Base-by-base conservation (phyloP, 208 protist genomes). In the Acanthamoeba rhysodes region DNA sequence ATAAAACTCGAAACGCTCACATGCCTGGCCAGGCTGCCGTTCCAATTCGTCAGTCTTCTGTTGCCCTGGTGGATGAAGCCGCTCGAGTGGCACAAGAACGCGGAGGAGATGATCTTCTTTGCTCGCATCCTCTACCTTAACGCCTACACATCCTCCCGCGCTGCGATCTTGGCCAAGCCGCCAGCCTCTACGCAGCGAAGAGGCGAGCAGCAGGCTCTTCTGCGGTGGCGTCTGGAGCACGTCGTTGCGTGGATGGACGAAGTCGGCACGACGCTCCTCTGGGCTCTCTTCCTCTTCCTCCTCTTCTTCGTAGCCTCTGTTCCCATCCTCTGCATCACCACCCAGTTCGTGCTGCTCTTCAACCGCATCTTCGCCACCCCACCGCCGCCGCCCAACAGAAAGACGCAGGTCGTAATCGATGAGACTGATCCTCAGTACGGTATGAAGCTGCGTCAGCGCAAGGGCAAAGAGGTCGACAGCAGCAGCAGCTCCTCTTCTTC, bases 11-110 rank as follows among this genome's bases (percentile, higher is more conserved):
- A 50, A 32, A 12, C 45, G 8, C 29, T 85, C 10, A 27, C 9
- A 18, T 27, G 37, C 2, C 6, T 85, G 5, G 76, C 76, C n/a
- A 9, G 12, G 22, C 16, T 85, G 34, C 76, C 76, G 27, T 32
- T 85, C 22, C 48, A 34, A 22, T 29, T 59, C 45, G 76, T 32
- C 4, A 85, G 76, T 32, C n/a, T 85, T 8, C 22, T 85, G 34
- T n/a, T 85, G 14, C 76, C 76, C 22, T 85, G 76, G 76, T 85
- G 76, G 76, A 20, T 85, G 45, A 85, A 85, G 24, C 76, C 76
- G n/a, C 76, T 85, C 14, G 76, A 45, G 45, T 85, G 76, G 76
- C 76, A 34, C 76, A 85, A 85, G 45, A 85, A 85, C n/a, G 27
- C 29, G 45, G 22, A 50, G 7, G 76, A 85, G 29, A 50, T 57